Evolutionary conservation across 139 green algal genomes (phyloP).

Genomic region (Ettlia oleoabundans): DNA sequence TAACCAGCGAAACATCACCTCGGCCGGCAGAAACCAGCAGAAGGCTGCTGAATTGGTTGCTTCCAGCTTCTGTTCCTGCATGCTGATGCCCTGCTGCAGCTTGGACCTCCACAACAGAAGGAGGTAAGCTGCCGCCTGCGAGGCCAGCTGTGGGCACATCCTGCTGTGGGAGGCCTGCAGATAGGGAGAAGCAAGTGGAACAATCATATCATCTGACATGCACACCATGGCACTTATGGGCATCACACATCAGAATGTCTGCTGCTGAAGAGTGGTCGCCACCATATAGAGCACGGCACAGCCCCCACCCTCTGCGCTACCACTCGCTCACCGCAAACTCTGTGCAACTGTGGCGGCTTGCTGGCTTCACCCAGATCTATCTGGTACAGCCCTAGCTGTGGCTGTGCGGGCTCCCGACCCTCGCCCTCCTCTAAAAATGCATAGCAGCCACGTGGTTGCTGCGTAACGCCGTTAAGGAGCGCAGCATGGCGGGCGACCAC

Average conservation of each 20-base stretch:
- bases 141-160: background rate
- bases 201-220: too few species aligned
- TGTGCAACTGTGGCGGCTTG: background rate
- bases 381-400: background rate
- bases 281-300: too few species aligned
- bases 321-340: background rate
- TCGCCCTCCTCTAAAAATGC: background rate
- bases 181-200: background rate
- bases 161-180: background rate
- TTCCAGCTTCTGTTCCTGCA: background rate
- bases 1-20: conserved; percentile 34
- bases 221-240: too few species aligned
- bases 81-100: background rate
- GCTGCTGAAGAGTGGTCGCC: too few species aligned
- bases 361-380: background rate
- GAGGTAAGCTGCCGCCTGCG: background rate
- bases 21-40: conserved; percentile 44
- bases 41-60: background rate
- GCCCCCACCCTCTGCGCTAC: too few species aligned
- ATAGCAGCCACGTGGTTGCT: background rate
- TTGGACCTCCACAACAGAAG: conserved; percentile 18
- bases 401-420: background rate
- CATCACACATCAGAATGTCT: too few species aligned
- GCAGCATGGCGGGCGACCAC: conserved; percentile 1
- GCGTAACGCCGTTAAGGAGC: conserved; percentile 5